Conservation (phyloP, 169 alveolate genomes). For the Cardiosporidium cionae region DNA sequence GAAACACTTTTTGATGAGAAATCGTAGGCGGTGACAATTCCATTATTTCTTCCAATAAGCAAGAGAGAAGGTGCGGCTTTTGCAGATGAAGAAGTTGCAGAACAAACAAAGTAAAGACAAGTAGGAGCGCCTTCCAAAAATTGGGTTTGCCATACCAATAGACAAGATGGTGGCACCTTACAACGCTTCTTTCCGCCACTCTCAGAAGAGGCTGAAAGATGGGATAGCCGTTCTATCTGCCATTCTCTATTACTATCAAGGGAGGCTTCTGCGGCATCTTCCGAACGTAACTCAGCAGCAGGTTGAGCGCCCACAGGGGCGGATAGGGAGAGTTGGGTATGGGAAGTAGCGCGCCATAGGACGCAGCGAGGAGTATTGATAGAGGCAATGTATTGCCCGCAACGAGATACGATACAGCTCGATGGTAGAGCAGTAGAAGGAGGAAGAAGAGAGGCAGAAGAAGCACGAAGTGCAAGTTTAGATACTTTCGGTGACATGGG, state of each 20-base stretch:
- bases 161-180: too few species aligned
- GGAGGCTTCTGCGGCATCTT: background rate
- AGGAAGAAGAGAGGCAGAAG: too few species aligned
- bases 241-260: background rate
- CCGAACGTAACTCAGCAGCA: too few species aligned
- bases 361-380: background rate
- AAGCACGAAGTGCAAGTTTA: too few species aligned
- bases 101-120: background rate
- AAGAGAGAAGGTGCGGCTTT: background rate
- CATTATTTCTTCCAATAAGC: too few species aligned
- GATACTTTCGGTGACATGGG: too few species aligned
- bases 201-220: too few species aligned
- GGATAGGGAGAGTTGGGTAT: background rate
- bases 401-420: background rate
- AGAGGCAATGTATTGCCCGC: background rate
- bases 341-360: background rate
- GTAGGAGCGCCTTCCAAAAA: background rate
- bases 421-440: too few species aligned
- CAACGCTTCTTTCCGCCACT: too few species aligned
- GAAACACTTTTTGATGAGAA: too few species aligned
- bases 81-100: background rate
- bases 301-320: background rate
- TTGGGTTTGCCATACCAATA: background rate
- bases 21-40: too few species aligned
- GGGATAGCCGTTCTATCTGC: too few species aligned